These are phyloP conservation scores for Dillenia turbinata DNA, from an alignment of 164 flowering plant genomes.

Conservation along the genomic window DNA sequence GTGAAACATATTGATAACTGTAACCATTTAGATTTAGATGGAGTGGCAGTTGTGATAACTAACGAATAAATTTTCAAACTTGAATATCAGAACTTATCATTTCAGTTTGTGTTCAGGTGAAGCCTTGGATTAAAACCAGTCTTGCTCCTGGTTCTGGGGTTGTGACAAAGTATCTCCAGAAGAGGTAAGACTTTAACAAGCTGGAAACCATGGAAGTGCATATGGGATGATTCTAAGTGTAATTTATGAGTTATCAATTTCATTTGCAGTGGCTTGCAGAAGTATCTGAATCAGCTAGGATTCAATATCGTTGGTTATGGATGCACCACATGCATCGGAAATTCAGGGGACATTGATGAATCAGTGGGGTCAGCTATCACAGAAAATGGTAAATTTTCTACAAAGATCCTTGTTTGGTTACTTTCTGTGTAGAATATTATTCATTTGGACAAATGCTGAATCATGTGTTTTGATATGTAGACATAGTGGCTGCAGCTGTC, in stretches of 20 bases:
- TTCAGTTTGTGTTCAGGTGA: constrained; percentile 44
- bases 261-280: constrained; percentile 72
- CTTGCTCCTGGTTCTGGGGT: constrained; percentile 99
- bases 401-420: too few relatives aligned
- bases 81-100: too few relatives aligned
- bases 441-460: not conserved
- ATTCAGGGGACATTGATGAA: constrained; percentile 88
- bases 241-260: not conserved
- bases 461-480: constrained; percentile 33
- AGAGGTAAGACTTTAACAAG: constrained; percentile 43
- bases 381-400: constrained; percentile 57
- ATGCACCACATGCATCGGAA: constrained; percentile 95
- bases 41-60: too few relatives aligned
- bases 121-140: constrained; percentile 94
- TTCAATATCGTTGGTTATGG: constrained; percentile 94
- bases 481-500: constrained; percentile 87
- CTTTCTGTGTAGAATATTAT: too few relatives aligned
- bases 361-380: constrained; percentile 76
- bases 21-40: too few relatives aligned
- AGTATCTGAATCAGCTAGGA: constrained; percentile 72
- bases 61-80: too few relatives aligned
- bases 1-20: too few relatives aligned
- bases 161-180: constrained; percentile 73
- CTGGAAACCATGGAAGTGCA: too few relatives aligned
- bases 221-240: too few relatives aligned